These are phyloP conservation scores for Haematococcus lacustris DNA, from an alignment of 139 green algal species.

Conservation along the genomic window DNA sequence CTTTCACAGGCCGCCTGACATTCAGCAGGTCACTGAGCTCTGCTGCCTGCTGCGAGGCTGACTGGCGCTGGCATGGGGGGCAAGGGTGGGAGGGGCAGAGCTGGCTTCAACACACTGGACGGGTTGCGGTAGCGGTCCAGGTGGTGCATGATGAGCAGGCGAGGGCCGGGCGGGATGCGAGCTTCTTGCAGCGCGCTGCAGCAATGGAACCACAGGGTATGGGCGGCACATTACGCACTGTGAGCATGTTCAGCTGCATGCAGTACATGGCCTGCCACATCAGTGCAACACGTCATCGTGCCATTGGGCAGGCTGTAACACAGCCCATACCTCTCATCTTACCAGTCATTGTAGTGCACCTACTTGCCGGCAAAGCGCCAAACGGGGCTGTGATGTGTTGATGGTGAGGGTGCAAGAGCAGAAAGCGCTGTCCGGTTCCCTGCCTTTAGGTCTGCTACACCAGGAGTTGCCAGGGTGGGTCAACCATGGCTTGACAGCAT, in stretches of 20 bases:
- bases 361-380: too few relatives aligned
- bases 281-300: too few relatives aligned
- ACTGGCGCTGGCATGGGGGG: neutral
- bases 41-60: too few relatives aligned
- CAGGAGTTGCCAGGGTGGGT: neutral
- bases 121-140: conserved; percentile 65
- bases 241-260: neutral
- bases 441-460: too few relatives aligned
- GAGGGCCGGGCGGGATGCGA: conserved; percentile 82
- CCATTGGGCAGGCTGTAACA: neutral
- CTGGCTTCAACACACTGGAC: conserved; percentile 58
- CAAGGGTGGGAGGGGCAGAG: conserved; percentile 34
- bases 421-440: neutral
- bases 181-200: conserved; percentile 69
- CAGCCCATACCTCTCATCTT: neutral
- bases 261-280: neutral
- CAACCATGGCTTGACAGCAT: neutral
- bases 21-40: too few relatives aligned
- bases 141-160: conserved; percentile 92
- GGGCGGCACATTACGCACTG: neutral
- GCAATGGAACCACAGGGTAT: neutral
- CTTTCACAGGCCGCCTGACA: too few relatives aligned
- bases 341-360: too few relatives aligned
- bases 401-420: neutral
- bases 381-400: neutral